These are phyloP conservation scores for Penicillium freii DNA, from an alignment of 2,329 filamentous ascomycete genomes.

Conservation along the genomic window DNA sequence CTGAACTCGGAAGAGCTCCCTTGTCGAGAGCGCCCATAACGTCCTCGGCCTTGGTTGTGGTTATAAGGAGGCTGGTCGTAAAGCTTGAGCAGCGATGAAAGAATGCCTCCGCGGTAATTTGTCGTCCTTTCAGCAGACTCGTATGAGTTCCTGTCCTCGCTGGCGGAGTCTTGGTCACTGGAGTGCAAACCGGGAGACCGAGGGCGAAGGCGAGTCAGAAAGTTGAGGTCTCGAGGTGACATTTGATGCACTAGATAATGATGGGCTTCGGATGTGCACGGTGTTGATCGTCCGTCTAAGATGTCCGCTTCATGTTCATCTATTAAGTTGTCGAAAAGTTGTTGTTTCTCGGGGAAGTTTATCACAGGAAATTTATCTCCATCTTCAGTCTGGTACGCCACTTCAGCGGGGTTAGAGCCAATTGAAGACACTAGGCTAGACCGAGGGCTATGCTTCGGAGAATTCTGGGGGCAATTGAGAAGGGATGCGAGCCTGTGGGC, in stretches of 20 bases:
- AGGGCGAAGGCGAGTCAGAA: constrained; percentile 35
- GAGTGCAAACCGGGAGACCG: constrained; percentile 34
- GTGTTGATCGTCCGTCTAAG: constrained; percentile 28
- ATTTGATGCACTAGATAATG: constrained; percentile 38
- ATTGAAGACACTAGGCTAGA: constrained; percentile 27
- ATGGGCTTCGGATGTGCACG: constrained; percentile 33
- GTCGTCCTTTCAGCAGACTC: constrained; percentile 64
- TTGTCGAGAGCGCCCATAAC: constrained; percentile 31
- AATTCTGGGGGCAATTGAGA: constrained; percentile 32
- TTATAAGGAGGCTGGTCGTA: constrained; percentile 53
- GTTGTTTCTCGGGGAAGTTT: constrained; percentile 33
- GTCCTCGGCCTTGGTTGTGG: constrained; percentile 20
- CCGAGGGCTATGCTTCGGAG: constrained; percentile 28
- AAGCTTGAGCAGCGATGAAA: constrained; percentile 70
- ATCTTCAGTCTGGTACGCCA: constrained; percentile 27
- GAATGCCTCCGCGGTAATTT: constrained; percentile 69
- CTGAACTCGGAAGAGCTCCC: constrained; percentile 34
- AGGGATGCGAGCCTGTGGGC: constrained; percentile 36
- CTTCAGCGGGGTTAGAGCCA: constrained; percentile 32
- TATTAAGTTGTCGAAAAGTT: constrained; percentile 29
- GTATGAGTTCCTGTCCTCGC: constrained; percentile 44
- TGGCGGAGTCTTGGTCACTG: constrained; percentile 31
- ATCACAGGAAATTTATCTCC: constrained; percentile 39
- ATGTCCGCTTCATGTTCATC: constrained; percentile 34
- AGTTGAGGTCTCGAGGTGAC: constrained; percentile 34